Evolutionary conservation across 1,139 yeast genomes (phyloP).

Genomic region (Sugiyamaella japonica): DNA sequence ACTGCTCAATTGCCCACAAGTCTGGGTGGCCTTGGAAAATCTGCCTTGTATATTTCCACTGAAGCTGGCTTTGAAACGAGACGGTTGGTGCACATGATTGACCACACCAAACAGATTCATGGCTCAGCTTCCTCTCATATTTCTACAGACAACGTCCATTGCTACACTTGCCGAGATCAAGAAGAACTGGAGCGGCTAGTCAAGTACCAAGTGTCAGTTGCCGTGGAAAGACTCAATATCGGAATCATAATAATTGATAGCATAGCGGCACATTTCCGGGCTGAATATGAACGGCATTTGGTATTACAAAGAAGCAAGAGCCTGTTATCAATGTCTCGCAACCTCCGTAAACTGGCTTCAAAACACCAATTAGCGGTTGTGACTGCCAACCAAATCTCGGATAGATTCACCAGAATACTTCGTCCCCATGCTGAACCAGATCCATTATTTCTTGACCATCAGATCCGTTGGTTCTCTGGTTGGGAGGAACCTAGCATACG

Average conservation of each 20-base stretch:
- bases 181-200: conserved; percentile 75
- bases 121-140: conserved; percentile 2
- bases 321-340: conserved; percentile 48
- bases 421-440: conserved; percentile 24
- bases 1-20: conserved; percentile 53
- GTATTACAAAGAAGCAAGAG: conserved; percentile 15
- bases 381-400: conserved; percentile 80
- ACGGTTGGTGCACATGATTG: conserved; percentile 25
- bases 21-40: conserved; percentile 49
- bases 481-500: conserved; percentile 53
- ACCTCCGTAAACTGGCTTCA: conserved; percentile 53
- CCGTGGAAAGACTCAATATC: conserved; percentile 44
- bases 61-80: conserved; percentile 68
- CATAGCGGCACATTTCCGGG: conserved; percentile 80
- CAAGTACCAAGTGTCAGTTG: conserved; percentile 67
- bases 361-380: conserved; percentile 60
- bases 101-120: conserved; percentile 7
- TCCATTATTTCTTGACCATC: conserved; percentile 53
- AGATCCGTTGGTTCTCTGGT: conserved; percentile 70
- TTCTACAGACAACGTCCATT: conserved; percentile 54
- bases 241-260: conserved; percentile 72
- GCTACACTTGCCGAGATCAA: conserved; percentile 65
- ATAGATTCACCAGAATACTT: conserved; percentile 36
- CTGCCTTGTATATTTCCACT: conserved; percentile 70
- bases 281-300: conserved; percentile 45